Base-by-base conservation (phyloP, 768 basidiomycete genomes). In the Tulasnella sp. region DNA sequence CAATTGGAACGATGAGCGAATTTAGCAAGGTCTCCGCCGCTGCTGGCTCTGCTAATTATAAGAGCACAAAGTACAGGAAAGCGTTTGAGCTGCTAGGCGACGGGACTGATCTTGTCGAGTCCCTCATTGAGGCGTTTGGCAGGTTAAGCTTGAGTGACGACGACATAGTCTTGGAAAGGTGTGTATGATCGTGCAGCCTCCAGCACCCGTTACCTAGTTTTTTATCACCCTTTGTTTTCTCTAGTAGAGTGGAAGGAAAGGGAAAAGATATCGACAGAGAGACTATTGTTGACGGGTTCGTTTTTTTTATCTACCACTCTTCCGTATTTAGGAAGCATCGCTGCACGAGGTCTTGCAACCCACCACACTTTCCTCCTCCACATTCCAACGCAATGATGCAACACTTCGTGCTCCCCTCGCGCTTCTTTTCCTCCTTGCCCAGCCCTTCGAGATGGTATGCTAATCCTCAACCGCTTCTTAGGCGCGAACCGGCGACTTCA, bases 51-150 rank as follows among this genome's bases (percentile, higher is more conserved):
- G n/a, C n/a, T n/a, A n/a, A n/a, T n/a, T n/a, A 5, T 21, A 52
- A n/a, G 24, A 52, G n/a, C 52, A 24, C 52, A 24, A 72, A 36
- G 8, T 72, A 36, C 40, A 31, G 71, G 31, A 72, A 72, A 42
- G 40, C 71, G 71, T 72, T 72, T 72, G 71, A 72, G 71, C 71
- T 72, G 40, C 71, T 72, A 19, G 71, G 36, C 34, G 71, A 72
- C 71, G 71, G 71, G 2, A 36, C n/a, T n/a, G n/a, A 4, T 72
- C 71, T 72, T 72, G 34, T 72, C 14, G 71, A 72, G 40, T 52
- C 52, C 7, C 2, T 52, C 52, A 52, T 52, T n/a, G 52, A 52
- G n/a, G n/a, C n/a, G n/a, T n/a, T n/a, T 72, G 71, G 71, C 34
- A 72, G 71, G 3, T 72, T 36, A 34, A 36, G 52, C 52, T n/a